phyloP scores from a whole-genome alignment of 164 flowering plant genomes.

The Annona squamosa region DNA sequence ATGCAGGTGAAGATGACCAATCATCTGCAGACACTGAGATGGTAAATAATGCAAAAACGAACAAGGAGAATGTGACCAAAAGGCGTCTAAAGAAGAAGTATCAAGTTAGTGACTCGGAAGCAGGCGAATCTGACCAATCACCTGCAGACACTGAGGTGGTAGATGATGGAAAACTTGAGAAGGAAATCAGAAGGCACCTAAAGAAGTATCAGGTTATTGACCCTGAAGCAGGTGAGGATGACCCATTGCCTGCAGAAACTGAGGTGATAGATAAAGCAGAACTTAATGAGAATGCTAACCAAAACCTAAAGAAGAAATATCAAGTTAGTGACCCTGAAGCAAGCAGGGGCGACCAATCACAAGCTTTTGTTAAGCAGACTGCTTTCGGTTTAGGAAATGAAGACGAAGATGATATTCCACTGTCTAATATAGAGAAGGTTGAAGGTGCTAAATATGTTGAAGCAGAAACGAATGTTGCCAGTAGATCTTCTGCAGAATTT shows the following conservation, averaged over 20 bases:
- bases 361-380: conserved; percentile 37
- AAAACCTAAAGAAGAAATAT: conserved; percentile 31
- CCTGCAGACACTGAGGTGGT: conserved; percentile 10
- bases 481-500: conserved; percentile 21
- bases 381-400: conserved; percentile 53
- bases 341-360: conserved; percentile 20
- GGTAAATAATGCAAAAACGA: conserved; percentile 31
- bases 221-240: too few relatives aligned
- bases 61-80: neutral
- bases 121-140: conserved; percentile 17
- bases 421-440: conserved; percentile 21
- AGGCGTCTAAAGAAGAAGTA: conserved; percentile 12
- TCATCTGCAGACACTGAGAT: conserved; percentile 36
- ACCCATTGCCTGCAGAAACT: too few relatives aligned
- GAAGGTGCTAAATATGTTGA: conserved; percentile 15
- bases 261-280: conserved; percentile 75
- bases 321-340: conserved; percentile 25
- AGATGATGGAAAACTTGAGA: conserved; percentile 25
- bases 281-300: conserved; percentile 30
- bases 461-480: conserved; percentile 18
- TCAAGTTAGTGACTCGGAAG: conserved; percentile 24
- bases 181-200: conserved; percentile 25
- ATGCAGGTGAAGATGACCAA: conserved; percentile 23
- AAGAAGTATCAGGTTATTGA: neutral
- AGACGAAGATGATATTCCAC: conserved; percentile 96